A percentile compares a stretch with the other conserved stretches of the same genome.
Conservation (phyloP, 1,284 basidiomycete species). For the Leccinum pseudoinsigne region DNA sequence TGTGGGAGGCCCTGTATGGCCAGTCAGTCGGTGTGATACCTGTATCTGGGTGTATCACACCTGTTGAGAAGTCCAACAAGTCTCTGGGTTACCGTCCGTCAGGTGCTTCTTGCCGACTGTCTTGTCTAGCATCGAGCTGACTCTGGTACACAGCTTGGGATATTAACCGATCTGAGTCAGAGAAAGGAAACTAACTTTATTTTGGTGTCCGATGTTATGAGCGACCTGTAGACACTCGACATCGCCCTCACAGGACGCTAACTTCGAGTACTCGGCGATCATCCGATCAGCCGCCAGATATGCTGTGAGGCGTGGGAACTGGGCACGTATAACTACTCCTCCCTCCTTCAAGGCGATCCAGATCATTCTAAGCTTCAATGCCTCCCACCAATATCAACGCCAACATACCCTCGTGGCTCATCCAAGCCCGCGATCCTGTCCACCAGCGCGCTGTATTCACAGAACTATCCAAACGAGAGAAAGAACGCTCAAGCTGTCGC, state of each 20-base stretch:
- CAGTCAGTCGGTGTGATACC: slow-evolving; percentile 9
- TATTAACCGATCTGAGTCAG: slow-evolving; percentile 6
- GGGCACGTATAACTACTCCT: neutral
- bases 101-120: slow-evolving; percentile 70
- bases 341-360: neutral
- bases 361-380: neutral
- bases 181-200: slow-evolving; percentile 45
- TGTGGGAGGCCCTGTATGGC: slow-evolving; percentile 66
- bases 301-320: neutral
- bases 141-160: slow-evolving; percentile 43
- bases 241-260: slow-evolving; percentile 9
- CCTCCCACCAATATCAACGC: neutral
- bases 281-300: neutral
- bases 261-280: neutral
- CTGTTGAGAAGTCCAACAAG: slow-evolving; percentile 84
- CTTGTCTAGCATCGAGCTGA: slow-evolving; percentile 83
- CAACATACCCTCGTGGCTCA: slow-evolving; percentile 22
- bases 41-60: slow-evolving; percentile 36
- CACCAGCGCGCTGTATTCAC: slow-evolving; percentile 18
- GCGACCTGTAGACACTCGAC: slow-evolving; percentile 19
- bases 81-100: slow-evolving; percentile 70
- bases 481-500: slow-evolving; percentile 24
- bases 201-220: slow-evolving; percentile 39
- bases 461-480: slow-evolving; percentile 27
- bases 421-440: slow-evolving; percentile 9